Conservation (phyloP, 148 eudicot species). For the Arbutus unedo region DNA sequence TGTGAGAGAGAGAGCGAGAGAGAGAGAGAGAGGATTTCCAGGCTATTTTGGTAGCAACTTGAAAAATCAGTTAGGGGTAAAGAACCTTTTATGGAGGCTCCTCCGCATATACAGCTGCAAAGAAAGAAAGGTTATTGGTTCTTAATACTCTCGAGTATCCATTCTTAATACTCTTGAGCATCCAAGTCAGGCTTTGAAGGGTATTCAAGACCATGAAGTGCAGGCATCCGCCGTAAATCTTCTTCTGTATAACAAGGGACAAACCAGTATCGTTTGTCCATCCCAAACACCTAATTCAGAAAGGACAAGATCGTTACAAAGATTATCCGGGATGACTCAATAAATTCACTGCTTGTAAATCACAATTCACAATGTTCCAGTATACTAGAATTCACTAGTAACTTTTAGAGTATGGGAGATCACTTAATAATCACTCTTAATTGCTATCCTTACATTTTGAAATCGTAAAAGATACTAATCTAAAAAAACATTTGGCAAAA, state of each 20-base stretch:
- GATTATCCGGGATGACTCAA: not conserved
- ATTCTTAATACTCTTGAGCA: constrained; percentile 49
- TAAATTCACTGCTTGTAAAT: not conserved
- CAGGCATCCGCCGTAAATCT: constrained; percentile 79
- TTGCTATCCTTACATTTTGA: not conserved
- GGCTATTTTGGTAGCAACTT: not conserved
- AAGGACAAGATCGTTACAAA: not conserved
- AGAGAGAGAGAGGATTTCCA: not conserved
- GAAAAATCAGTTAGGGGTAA: not conserved
- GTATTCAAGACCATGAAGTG: constrained; percentile 87
- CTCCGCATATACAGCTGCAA: not conserved
- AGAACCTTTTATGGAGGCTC: constrained; percentile 5
- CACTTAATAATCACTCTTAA: constrained; percentile 1
- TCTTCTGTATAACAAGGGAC: constrained; percentile 82
- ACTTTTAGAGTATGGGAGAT: not conserved
- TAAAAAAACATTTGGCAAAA: not conserved
- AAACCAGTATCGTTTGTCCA: constrained; percentile 70
- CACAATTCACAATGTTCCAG: not conserved
- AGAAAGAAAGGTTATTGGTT: not conserved
- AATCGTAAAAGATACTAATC: not conserved
- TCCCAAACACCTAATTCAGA: constrained; percentile 71
- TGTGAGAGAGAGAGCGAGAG: too few relatives aligned
- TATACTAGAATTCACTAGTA: not conserved
- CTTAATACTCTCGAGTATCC: constrained; percentile 56
- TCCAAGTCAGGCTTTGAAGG: constrained; percentile 85